Evolutionary conservation across 148 eudicot genomes (phyloP).

Genomic region (Chenopodium formosanum): DNA sequence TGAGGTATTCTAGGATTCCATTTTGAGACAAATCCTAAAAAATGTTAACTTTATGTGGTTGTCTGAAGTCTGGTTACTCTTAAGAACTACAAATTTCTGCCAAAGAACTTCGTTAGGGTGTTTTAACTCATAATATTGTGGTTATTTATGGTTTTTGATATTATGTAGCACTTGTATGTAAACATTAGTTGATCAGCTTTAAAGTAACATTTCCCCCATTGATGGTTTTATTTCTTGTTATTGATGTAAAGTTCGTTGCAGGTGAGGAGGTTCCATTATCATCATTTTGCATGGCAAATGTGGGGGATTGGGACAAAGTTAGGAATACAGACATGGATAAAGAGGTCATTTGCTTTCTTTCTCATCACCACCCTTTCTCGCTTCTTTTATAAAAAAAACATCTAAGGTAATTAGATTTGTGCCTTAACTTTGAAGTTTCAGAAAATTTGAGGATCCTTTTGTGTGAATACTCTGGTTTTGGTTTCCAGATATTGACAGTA

Average conservation of each 20-base stretch:
- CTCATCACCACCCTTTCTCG: constrained; percentile 25
- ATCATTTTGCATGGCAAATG: constrained; percentile 73
- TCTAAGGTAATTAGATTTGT: constrained; percentile 13
- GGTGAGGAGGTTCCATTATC: constrained; percentile 80
- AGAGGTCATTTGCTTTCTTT: constrained; percentile 56
- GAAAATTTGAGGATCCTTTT: neutral
- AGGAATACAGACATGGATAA: constrained; percentile 95
- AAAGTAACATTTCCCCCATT: neutral
- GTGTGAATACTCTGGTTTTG: neutral
- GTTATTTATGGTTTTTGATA: neutral
- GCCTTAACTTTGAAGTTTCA: neutral
- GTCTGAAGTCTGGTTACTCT: neutral
- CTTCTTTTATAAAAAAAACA: constrained; percentile 10
- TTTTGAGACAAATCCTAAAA: too few species aligned
- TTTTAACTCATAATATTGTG: neutral
- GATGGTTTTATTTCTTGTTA: constrained; percentile 2
- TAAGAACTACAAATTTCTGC: neutral
- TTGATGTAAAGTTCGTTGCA: constrained; percentile 39
- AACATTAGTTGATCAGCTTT: neutral
- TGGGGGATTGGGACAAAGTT: constrained; percentile 83
- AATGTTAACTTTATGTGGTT: too few species aligned
- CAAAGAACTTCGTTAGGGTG: neutral
- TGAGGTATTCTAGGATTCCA: too few species aligned
- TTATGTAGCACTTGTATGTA: neutral
- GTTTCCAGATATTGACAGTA: neutral